Base-by-base conservation (phyloP, 805 yeast species). In the Spathaspora girioi region DNA sequence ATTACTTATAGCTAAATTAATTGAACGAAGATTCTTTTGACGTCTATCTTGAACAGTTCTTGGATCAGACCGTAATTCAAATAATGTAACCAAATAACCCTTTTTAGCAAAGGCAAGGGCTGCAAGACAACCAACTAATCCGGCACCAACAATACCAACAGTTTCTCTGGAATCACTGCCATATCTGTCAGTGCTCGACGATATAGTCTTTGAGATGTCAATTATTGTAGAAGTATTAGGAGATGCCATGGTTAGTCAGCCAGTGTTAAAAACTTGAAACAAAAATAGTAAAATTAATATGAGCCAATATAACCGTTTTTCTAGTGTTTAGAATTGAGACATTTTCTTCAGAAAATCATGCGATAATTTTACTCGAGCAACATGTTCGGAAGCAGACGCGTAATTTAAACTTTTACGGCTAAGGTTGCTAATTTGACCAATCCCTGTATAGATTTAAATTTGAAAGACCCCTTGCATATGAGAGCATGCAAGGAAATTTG, bases 1-100 rank as follows among this genome's bases (percentile, higher is more conserved):
- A 49, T 83, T 84, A 46, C 93, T 84, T n/a, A 92, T 86, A 0
- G 97, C 97, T 55, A 92, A 73, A 62, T 92, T 92, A 62, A 92
- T 91, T 6, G 96, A 88, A 53, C 89, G 67, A 32, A 83, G 64
- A 56, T 76, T 74, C 46, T 69, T 69, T 41, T 69, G 69, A 15
- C 63, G 54, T 40, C 61, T 52, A 45, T 56, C 64, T 2, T 50
- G 50, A 1, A 20, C 41, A 6, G 43, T 12, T 56, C 89, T 68
- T 15, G 91, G 89, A 65, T 91, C 97, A 1, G 65, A 56, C 40
- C 97, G 77, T 40, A 81, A 69, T 57, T 92, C 97, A 56, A 80
- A 87, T 3, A 92, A 62, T 0, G 84, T 77, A 18, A 92, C 97
- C 1, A 78, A 53, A 66, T 80, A 86, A 10, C 96, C 97, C 50